Evolutionary conservation across 1,139 yeast species (phyloP).

Genomic region (Kodamaea ohmeri): DNA sequence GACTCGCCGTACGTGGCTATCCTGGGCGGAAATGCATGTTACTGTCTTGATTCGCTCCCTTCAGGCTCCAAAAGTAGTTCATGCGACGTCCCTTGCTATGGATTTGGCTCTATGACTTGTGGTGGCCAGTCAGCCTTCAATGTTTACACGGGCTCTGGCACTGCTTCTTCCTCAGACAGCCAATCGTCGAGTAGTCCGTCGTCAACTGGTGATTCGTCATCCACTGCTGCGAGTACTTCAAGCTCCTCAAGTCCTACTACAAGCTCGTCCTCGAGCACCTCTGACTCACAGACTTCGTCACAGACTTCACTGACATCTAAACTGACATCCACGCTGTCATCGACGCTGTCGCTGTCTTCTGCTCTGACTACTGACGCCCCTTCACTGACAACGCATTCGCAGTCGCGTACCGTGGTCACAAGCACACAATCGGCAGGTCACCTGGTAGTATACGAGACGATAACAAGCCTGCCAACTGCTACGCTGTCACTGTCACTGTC

Average conservation of each 20-base stretch:
- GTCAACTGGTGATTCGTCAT: slow-evolving; percentile 11
- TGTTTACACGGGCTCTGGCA: slow-evolving; percentile 31
- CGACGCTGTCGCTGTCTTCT: slow-evolving; percentile 19
- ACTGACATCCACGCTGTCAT: too few species aligned
- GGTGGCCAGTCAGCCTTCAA: slow-evolving; percentile 53
- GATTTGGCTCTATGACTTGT: slow-evolving; percentile 50
- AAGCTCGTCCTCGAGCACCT: slow-evolving; percentile 18
- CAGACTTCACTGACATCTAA: too few species aligned
- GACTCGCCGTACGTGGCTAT: slow-evolving; percentile 58
- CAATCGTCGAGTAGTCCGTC: slow-evolving; percentile 3
- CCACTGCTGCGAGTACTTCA: slow-evolving; percentile 10
- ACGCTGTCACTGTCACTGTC: slow-evolving; percentile 14
- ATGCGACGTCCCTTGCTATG: slow-evolving; percentile 51
- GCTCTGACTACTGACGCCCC: slow-evolving; percentile 11
- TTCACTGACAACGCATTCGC: slow-evolving; percentile 5
- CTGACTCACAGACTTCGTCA: slow-evolving; percentile 21
- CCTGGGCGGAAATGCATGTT: slow-evolving; percentile 55
- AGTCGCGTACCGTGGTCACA: slow-evolving; percentile 10
- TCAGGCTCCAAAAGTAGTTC: slow-evolving; percentile 19
- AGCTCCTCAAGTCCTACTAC: slow-evolving; percentile 1
- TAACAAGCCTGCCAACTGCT: slow-evolving; percentile 20
- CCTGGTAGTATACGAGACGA: slow-evolving; percentile 15
- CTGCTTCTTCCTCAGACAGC: slow-evolving; percentile 12
- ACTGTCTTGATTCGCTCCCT: slow-evolving; percentile 62
- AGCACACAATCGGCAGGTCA: slow-evolving; percentile 12